Conservation (phyloP, 2,329 filamentous ascomycete genomes). For the Neofusicoccum laricinum region DNA sequence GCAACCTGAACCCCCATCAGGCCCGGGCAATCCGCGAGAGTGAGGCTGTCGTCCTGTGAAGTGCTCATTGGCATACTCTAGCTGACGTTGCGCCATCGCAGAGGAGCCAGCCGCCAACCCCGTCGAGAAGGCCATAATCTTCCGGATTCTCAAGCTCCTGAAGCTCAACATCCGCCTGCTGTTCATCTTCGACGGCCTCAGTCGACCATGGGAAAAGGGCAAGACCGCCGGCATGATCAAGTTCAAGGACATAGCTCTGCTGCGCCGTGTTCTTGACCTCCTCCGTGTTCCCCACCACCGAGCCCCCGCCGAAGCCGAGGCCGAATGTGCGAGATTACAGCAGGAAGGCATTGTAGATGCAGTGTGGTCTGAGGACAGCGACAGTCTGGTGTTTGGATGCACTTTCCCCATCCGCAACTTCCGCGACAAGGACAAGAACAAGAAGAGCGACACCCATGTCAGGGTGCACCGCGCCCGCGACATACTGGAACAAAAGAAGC, state of each 20-base stretch:
- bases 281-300: constrained; percentile 43
- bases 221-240: constrained; percentile 32
- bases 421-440: constrained; percentile 26
- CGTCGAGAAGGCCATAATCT: constrained; percentile 42
- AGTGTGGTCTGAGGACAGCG: constrained; percentile 49
- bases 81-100: constrained; percentile 1
- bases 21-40: constrained; percentile 35
- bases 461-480: constrained; percentile 30
- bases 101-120: constrained; percentile 36
- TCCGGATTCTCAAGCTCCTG: constrained; percentile 45
- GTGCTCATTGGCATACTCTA: no score
- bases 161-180: constrained; percentile 50
- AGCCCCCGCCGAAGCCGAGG: constrained; percentile 49
- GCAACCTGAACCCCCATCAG: constrained; percentile 37
- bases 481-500: constrained; percentile 25
- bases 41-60: constrained; percentile 16
- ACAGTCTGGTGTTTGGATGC: constrained; percentile 49
- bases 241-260: constrained; percentile 28
- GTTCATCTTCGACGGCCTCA: constrained; percentile 55
- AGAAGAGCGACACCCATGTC: constrained; percentile 30
- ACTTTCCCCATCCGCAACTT: constrained; percentile 39
- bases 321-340: constrained; percentile 48
- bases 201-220: constrained; percentile 38
- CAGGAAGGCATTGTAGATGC: constrained; percentile 45
- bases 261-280: constrained; percentile 38